Conservation (phyloP, 108 stramenopile species). For the Schizochytrium sp. region DNA sequence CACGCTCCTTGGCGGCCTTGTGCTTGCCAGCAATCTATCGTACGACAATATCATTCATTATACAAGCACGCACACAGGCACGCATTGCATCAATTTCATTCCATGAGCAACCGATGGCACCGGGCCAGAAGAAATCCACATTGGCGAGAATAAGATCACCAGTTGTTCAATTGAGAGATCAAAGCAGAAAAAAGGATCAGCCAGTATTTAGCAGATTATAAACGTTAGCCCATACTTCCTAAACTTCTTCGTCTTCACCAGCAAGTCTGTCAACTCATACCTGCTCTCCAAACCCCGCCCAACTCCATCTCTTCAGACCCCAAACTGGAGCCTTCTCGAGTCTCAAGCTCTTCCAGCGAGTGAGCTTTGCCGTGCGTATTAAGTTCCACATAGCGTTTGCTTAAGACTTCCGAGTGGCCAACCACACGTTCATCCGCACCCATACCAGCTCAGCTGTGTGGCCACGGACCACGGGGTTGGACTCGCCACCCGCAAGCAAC, state of each 20-base stretch:
- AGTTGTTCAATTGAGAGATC: no score
- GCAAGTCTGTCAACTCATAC: no score
- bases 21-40: constrained; percentile 33
- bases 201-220: no score
- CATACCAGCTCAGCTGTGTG: not conserved
- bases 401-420: not conserved
- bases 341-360: not conserved
- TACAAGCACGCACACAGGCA: not conserved
- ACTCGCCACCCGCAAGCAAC: not conserved
- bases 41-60: not conserved
- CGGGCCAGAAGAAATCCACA: no score
- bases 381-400: no score
- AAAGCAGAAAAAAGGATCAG: no score
- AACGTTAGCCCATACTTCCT: no score
- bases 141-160: no score
- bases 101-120: not conserved
- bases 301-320: no score
- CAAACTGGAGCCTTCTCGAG: no score
- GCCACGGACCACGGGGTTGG: not conserved
- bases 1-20: constrained; percentile 51
- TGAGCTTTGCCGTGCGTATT: not conserved
- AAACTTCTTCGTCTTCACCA: no score
- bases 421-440: not conserved
- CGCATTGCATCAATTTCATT: not conserved
- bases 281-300: no score